Evolutionary conservation across 192 early-diverging fungal species (phyloP).

Genomic region (Pilobolus umbonatus): DNA sequence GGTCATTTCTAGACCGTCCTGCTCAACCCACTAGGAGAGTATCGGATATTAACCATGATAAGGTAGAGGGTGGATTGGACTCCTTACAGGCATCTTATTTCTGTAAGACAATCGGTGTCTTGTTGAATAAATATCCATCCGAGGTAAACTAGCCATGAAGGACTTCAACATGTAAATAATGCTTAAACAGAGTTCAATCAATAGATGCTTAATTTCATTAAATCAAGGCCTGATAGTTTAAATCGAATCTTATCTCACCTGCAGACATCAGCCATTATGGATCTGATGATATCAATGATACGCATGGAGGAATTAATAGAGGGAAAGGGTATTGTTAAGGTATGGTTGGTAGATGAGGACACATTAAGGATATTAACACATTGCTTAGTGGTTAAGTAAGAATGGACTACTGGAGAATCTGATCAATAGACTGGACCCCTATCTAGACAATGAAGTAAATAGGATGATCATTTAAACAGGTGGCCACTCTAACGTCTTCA

Average conservation of each 20-base stretch:
- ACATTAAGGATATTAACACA: neutral
- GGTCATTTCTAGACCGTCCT: constrained; percentile 77
- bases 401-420: constrained; percentile 73
- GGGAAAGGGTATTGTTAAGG: constrained; percentile 80
- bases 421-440: constrained; percentile 76
- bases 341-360: constrained; percentile 34
- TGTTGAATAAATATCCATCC: constrained; percentile 84
- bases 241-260: constrained; percentile 78
- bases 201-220: constrained; percentile 84
- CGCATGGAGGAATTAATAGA: constrained; percentile 88
- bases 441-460: constrained; percentile 70
- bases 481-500: neutral
- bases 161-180: neutral
- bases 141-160: too few relatives aligned
- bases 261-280: constrained; percentile 81
- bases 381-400: constrained; percentile 78
- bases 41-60: neutral
- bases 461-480: neutral
- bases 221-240: constrained; percentile 70
- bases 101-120: constrained; percentile 81
- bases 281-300: constrained; percentile 89
- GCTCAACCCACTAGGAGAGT: constrained; percentile 36
- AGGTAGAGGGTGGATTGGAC: constrained; percentile 42
- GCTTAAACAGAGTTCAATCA: neutral
- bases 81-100: constrained; percentile 86